These are phyloP conservation scores for Ophiocordyceps polyrhachis-furcata DNA, from an alignment of 2,329 filamentous ascomycete genomes.

Conservation along the genomic window DNA sequence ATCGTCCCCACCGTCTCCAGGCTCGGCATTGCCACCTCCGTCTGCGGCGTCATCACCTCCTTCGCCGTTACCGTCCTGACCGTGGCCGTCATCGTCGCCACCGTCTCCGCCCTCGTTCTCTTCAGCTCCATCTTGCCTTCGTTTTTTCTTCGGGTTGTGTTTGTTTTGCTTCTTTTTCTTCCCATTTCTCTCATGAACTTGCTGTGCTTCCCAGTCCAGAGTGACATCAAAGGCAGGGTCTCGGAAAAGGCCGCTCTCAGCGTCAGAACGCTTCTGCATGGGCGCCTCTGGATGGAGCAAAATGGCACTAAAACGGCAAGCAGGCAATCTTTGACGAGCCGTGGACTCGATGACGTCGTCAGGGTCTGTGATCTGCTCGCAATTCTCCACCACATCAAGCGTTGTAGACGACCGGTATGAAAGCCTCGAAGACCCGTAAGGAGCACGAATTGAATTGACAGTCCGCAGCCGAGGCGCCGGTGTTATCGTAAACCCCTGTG, in stretches of 20 bases:
- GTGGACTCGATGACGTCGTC: conserved; percentile 1
- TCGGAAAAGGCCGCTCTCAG: conserved; percentile 4
- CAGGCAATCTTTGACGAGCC: conserved; percentile 3
- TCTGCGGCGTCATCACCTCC: not conserved
- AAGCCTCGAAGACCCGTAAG: too few species aligned
- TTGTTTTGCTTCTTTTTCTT: conserved; percentile 6
- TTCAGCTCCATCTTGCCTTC: conserved; percentile 2
- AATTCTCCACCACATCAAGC: not conserved
- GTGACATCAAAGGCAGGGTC: conserved; percentile 7
- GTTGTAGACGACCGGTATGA: not conserved
- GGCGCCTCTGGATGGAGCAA: not conserved
- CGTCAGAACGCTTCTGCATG: not conserved
- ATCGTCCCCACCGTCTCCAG: conserved; percentile 1
- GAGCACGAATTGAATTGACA: not conserved
- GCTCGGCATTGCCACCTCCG: not conserved
- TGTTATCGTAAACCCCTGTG: not conserved
- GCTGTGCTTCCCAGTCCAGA: conserved; percentile 6
- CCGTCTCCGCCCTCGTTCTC: conserved; percentile 4
- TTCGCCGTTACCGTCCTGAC: not conserved
- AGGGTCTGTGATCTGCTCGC: not conserved
- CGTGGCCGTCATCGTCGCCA: conserved; percentile 1
- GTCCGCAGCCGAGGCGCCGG: not conserved
- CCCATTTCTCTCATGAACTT: conserved; percentile 3
- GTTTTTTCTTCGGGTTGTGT: conserved; percentile 2
- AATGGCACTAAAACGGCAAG: not conserved